Evolutionary conservation across 129 eudicot species (phyloP), one percentile per base, ranked within the genome.

Genomic region (Mikania micrantha): DNA sequence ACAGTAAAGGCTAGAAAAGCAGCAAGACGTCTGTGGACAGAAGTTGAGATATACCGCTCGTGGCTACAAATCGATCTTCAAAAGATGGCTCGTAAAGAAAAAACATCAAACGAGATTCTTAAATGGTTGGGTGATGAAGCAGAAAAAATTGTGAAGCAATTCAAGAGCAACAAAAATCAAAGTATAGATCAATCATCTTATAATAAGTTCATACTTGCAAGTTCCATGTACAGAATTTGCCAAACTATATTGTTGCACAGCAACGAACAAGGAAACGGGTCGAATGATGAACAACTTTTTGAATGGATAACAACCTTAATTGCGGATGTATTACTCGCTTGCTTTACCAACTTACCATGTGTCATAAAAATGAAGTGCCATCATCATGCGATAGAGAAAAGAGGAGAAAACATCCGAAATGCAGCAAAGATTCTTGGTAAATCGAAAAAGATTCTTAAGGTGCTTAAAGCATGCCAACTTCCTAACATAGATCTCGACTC

Each of bases 31-130:
- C 20, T 22, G 34, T 63, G 68, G 64, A 29, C 22, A 0, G 40
- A 58, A 28, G 12, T 58, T 31, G 13, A 58, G 31, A 22, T 58
- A 58, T 58, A 29, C 40, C 21, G 0, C 39, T 10, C 39, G 21
- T 58, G 64, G 64, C 22, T 58, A 31, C 40, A 22, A 21, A 63
- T 38, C 27, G 32, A 63, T 11, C 50, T 63, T 39, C 34, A 39
- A 63, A 22, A 38, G 12, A 63, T 10, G 19, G 32, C 68, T 4
- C 20, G 20, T 12, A 22, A 13, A 4, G 34, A 19, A 22, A 15
- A 62, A 10, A 10, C 34, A 10, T 62, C 68, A 11, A 38, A 63
- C 34, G 68, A 36, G 52, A 63, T 39, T 39, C 68, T 63, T 63
- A 6, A 13, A 39, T 63, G 50, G 50, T 63, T 63, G 50, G 68